Evolutionary conservation across 495 filamentous ascomycete species (phyloP), one percentile per base, ranked within the genome.

Genomic region (Hyaloscypha variabilis): DNA sequence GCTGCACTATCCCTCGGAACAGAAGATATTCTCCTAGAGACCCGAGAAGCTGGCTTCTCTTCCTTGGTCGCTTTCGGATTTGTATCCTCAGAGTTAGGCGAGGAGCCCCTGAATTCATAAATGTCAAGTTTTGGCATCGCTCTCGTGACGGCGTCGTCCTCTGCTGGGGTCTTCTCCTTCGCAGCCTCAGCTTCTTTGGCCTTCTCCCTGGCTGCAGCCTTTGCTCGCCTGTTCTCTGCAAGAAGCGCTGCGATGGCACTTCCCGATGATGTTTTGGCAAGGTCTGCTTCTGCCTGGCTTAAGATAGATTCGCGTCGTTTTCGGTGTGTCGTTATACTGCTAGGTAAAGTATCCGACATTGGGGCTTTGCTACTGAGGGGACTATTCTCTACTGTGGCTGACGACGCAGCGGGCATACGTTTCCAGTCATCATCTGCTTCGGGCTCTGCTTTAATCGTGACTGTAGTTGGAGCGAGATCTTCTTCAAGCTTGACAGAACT

Each of bases 51-150:
- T 46, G 21, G 6, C 42, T 63, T 73, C 29, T 61, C 64, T 28
- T 69, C 69, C 24, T 65, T 67, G 10, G 34, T 28, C 1, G 24
- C 4, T 14, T 52, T 58, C 13, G 21, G 50, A 14, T 53, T n/a
- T 36, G 6, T 53, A 24, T 55, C 64, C 19, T 52, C 61, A 25
- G 59, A 31, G 4, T 25, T 50, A 25, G 77, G 73, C 29, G 77
- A 76, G 17, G 73, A 69, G 11, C 64, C 70, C 10, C 60, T 68
- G 52, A 76, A 75, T 8, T 78, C 77, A 60, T 79, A 76, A 17
- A 77, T 69, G 50, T 76, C 74, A 8, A 64, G 19, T 24, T 65
- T 70, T 26, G 50, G 42, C 39, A 61, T 58, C 5, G 54, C 57
- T 21, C 54, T 67, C 21, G 50, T 25, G 6, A 42, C 8, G 2